A percentile compares a stretch with the other conserved stretches of the same genome.
Evolutionary conservation across 2,329 filamentous ascomycete species (phyloP).

Genomic region (Penicillium sp.): DNA sequence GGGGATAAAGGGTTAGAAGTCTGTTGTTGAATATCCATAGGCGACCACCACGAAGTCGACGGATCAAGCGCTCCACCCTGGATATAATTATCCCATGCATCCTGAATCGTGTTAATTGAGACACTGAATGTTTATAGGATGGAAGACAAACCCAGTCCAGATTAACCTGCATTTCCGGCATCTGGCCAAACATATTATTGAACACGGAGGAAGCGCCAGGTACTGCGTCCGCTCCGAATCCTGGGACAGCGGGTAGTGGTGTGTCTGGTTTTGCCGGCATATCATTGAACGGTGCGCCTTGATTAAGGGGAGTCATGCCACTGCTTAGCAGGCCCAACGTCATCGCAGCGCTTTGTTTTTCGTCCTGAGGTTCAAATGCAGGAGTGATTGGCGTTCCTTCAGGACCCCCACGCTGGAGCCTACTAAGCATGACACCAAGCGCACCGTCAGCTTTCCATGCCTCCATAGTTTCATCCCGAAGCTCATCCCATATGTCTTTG

Average conservation of each 20-base stretch:
- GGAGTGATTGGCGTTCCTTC: slow-evolving; percentile 29
- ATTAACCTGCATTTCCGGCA: slow-evolving; percentile 62
- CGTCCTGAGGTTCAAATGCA: slow-evolving; percentile 52
- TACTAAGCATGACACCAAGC: slow-evolving; percentile 82
- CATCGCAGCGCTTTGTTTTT: slow-evolving; percentile 71
- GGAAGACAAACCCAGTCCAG: slow-evolving; percentile 65
- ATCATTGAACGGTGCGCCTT: slow-evolving; percentile 37
- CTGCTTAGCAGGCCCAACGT: slow-evolving; percentile 71
- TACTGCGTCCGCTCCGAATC: slow-evolving; percentile 36
- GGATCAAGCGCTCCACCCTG: slow-evolving; percentile 60
- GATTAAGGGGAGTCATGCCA: slow-evolving; percentile 59
- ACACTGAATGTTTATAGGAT: neutral
- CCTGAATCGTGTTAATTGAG: slow-evolving; percentile 48
- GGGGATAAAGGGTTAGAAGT: slow-evolving; percentile 29
- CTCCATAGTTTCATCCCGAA: slow-evolving; percentile 81
- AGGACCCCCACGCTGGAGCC: slow-evolving; percentile 59
- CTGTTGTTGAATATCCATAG: slow-evolving; percentile 39
- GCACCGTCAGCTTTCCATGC: slow-evolving; percentile 84
- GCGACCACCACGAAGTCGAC: slow-evolving; percentile 45
- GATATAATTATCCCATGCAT: slow-evolving; percentile 72
- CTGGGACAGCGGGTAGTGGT: slow-evolving; percentile 30
- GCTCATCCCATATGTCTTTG: slow-evolving; percentile 77
- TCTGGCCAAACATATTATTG: slow-evolving; percentile 57
- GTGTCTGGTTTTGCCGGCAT: slow-evolving; percentile 36
- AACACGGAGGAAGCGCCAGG: slow-evolving; percentile 59